These are phyloP conservation scores for Pythium rishiriense DNA, from an alignment of 352 stramenopile genomes.

Conservation along the genomic window DNA sequence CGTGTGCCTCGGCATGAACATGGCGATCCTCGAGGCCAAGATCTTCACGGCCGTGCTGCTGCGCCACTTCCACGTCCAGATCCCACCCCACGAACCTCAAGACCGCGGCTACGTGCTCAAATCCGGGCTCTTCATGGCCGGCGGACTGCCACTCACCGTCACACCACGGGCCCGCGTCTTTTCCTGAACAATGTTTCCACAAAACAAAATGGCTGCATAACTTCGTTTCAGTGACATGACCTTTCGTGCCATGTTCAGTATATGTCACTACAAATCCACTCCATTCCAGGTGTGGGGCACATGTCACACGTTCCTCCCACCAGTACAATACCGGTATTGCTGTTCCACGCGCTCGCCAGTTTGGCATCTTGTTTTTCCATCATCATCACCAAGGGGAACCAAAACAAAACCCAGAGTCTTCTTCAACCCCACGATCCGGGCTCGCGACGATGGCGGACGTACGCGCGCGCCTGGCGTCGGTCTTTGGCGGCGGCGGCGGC, in stretches of 20 bases:
- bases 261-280: no score
- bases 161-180: conserved; percentile 26
- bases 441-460: conserved; percentile 35
- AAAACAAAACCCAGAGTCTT: conserved; percentile 9
- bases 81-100: conserved; percentile 36
- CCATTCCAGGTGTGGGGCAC: not conserved
- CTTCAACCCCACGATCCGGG: not conserved
- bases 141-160: conserved; percentile 49
- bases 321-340: conserved; percentile 8
- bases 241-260: not conserved
- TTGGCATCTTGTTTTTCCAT: conserved; percentile 2
- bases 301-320: conserved; percentile 17
- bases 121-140: conserved; percentile 53
- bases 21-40: conserved; percentile 68
- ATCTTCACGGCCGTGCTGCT: conserved; percentile 57
- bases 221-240: not conserved
- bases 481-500: conserved; percentile 48
- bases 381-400: not conserved
- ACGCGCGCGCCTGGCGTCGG: conserved; percentile 48
- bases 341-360: conserved; percentile 8
- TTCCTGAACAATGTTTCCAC: not conserved
- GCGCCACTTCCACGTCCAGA: conserved; percentile 43
- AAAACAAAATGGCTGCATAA: no score
- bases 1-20: conserved; percentile 72
- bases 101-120: conserved; percentile 59